Conservation (phyloP, 1,284 basidiomycete genomes). For the Schizophyllum commune region DNA sequence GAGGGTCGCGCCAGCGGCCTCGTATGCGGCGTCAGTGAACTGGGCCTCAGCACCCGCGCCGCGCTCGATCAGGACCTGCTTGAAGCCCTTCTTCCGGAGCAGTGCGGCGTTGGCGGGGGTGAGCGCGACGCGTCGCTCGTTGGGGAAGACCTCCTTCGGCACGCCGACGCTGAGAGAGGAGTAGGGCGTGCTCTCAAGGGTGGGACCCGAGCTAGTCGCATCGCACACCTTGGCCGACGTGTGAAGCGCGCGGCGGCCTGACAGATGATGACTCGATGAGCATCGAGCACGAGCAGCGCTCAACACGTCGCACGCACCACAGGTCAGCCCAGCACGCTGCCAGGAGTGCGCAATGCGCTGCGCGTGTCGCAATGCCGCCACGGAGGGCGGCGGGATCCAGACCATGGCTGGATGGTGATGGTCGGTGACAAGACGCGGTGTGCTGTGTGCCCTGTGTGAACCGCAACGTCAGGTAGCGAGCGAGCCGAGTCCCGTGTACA, state of each 20-base stretch:
- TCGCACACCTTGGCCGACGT: background rate
- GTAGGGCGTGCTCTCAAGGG: conserved; percentile 44
- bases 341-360: background rate
- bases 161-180: conserved; percentile 70
- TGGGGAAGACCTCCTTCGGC: conserved; percentile 65
- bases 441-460: background rate
- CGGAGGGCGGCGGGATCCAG: background rate
- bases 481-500: background rate
- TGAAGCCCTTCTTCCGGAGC: conserved; percentile 76
- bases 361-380: background rate
- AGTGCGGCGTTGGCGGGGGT: conserved; percentile 70
- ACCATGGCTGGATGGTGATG: background rate
- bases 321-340: background rate
- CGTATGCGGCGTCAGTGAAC: conserved; percentile 74
- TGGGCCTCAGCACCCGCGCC: conserved; percentile 67
- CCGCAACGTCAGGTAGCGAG: background rate
- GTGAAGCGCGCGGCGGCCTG: background rate
- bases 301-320: background rate
- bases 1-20: conserved; percentile 68
- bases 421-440: background rate
- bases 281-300: background rate
- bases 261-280: background rate
- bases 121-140: conserved; percentile 72
- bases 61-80: conserved; percentile 61
- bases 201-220: no score